phyloP scores from a whole-genome alignment of 2,329 filamentous ascomycete species.

The Dendrostoma leiphaemia region DNA sequence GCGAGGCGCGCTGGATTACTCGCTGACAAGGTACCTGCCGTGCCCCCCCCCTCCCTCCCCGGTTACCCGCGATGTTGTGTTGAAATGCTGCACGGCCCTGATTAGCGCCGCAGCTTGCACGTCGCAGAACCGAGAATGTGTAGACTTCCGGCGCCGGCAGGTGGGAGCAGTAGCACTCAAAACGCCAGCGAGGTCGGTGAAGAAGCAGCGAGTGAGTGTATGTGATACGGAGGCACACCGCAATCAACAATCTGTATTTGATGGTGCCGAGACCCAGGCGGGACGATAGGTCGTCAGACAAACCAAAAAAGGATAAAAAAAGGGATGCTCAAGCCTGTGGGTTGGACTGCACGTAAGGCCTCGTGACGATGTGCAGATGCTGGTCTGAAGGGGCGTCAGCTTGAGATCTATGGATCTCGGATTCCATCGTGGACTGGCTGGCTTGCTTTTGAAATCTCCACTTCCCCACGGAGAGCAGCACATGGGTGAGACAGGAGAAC shows the following conservation, averaged over 20 bases:
- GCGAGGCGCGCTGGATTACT: slow-evolving; percentile 8
- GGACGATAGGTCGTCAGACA: too few relatives aligned
- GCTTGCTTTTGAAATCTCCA: slow-evolving; percentile 2
- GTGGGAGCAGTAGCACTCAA: background rate
- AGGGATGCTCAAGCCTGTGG: background rate
- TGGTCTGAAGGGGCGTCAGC: background rate
- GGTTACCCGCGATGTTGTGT: background rate
- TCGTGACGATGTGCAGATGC: slow-evolving; percentile 1
- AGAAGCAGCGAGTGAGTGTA: background rate
- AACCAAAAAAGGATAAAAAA: too few relatives aligned
- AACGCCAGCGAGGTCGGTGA: background rate
- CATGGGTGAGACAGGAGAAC: background rate
- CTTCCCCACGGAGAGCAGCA: slow-evolving; percentile 4
- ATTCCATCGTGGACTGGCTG: slow-evolving; percentile 7
- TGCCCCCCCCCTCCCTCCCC: background rate
- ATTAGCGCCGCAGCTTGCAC: slow-evolving; percentile 3
- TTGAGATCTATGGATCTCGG: slow-evolving; percentile 3
- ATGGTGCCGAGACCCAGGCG: background rate
- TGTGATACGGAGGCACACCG: background rate
- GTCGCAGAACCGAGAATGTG: slow-evolving; percentile 4
- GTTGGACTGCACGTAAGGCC: background rate
- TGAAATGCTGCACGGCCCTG: slow-evolving; percentile 1
- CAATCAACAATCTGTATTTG: background rate
- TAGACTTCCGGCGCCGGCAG: background rate
- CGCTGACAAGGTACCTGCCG: slow-evolving; percentile 12